These are phyloP conservation scores for Clohesyomyces aquaticus DNA, from an alignment of 495 filamentous ascomycete species.

Conservation along the genomic window DNA sequence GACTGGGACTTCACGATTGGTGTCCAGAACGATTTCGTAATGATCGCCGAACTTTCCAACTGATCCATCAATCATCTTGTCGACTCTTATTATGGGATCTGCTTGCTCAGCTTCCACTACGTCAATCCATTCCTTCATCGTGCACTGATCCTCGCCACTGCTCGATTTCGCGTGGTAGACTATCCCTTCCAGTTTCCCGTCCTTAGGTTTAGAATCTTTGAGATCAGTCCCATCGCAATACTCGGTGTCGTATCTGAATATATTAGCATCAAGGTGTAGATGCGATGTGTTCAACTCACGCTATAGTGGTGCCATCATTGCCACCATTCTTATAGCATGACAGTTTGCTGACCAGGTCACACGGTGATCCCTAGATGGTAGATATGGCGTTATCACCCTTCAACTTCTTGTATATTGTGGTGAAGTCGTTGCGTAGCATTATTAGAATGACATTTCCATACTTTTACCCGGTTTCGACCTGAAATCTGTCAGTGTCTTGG, in stretches of 20 bases:
- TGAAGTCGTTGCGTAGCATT: constrained; percentile 42
- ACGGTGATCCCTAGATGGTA: constrained; percentile 16
- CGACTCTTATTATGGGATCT: constrained; percentile 29
- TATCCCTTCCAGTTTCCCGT: neutral
- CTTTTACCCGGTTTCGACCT: neutral
- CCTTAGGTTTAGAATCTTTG: neutral
- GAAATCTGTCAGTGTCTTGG: constrained; percentile 22
- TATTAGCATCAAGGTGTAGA: neutral
- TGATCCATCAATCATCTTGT: constrained; percentile 28
- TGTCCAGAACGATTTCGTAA: constrained; percentile 29
- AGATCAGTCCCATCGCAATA: constrained; percentile 6
- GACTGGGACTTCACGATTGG: constrained; percentile 37
- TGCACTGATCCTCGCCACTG: neutral
- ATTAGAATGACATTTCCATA: constrained; percentile 18
- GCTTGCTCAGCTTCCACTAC: constrained; percentile 27
- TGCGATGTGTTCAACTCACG: constrained; percentile 16
- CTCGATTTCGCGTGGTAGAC: neutral
- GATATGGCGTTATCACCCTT: constrained; percentile 12
- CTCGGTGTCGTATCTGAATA: constrained; percentile 9
- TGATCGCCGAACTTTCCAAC: constrained; percentile 30
- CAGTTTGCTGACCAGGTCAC: constrained; percentile 29
- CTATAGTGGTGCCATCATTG: constrained; percentile 4
- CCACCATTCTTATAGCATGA: constrained; percentile 36
- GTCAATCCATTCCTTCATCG: constrained; percentile 37
- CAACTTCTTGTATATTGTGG: constrained; percentile 29